Conservation (phyloP, 345 rosid genomes). For the Pelargonium nanum region DNA sequence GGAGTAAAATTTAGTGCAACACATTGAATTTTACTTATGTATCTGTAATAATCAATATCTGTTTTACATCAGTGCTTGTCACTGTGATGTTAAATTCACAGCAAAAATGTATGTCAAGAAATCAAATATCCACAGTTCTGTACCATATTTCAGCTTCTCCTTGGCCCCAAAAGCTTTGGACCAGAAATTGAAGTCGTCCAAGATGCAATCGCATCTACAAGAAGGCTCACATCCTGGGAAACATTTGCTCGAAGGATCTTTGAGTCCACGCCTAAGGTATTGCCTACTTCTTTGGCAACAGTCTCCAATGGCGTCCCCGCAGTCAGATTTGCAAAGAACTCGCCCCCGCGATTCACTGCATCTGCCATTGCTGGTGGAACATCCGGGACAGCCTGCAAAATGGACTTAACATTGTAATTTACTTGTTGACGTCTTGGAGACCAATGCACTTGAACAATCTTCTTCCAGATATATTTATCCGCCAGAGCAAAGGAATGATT, state of each 20-base stretch:
- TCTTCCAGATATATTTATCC: not conserved
- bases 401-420: not conserved
- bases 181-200: slow-evolving; percentile 80
- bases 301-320: slow-evolving; percentile 92
- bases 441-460: not conserved
- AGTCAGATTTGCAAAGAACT: slow-evolving; percentile 62
- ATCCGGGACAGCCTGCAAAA: slow-evolving; percentile 71
- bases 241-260: slow-evolving; percentile 48
- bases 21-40: too few relatives aligned
- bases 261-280: slow-evolving; percentile 56
- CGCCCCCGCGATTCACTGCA: slow-evolving; percentile 82
- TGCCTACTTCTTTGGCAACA: slow-evolving; percentile 80
- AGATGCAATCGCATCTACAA: slow-evolving; percentile 62
- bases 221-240: slow-evolving; percentile 55
- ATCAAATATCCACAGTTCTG: not conserved
- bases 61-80: too few relatives aligned
- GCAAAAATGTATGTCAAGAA: too few relatives aligned
- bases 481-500: too few relatives aligned
- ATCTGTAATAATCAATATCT: too few relatives aligned
- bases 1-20: too few relatives aligned
- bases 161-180: slow-evolving; percentile 45
- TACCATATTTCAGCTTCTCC: not conserved
- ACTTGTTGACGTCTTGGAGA: not conserved
- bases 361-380: slow-evolving; percentile 98
- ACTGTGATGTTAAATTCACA: too few relatives aligned